A percentile compares a stretch with the other conserved stretches of the same genome.
phyloP scores from a whole-genome alignment of 1,139 yeast genomes.

The Pichia cactophila region DNA sequence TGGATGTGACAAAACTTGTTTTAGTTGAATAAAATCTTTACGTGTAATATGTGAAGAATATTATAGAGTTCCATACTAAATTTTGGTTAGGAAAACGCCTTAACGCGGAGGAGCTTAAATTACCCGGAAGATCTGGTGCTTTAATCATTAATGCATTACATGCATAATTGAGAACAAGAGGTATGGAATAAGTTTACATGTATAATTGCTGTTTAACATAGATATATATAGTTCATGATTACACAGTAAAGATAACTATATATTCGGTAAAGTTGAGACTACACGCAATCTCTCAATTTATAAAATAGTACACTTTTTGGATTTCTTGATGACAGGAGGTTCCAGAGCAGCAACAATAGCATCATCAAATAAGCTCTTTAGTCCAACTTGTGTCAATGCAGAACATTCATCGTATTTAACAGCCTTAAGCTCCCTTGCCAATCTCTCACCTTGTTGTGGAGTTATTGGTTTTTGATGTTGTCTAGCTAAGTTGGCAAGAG shows the following conservation, averaged over 20 bases:
- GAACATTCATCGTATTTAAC: conserved; percentile 96
- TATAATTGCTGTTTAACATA: too few relatives aligned
- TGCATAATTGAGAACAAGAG: too few relatives aligned
- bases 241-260: not conserved
- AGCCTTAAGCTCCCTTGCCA: conserved; percentile 90
- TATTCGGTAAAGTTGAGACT: not conserved
- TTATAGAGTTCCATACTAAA: not conserved
- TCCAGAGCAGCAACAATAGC: conserved; percentile 94
- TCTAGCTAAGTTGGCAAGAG: conserved; percentile 80
- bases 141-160: too few relatives aligned
- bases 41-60: not conserved
- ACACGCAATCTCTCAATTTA: conserved; percentile 25
- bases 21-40: too few relatives aligned
- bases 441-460: conserved; percentile 80
- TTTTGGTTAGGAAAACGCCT: not conserved
- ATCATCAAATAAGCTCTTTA: conserved; percentile 93
- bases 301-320: conserved; percentile 76
- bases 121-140: not conserved
- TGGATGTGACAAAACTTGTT: not conserved
- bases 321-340: conserved; percentile 81
- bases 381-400: conserved; percentile 94
- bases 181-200: too few relatives aligned
- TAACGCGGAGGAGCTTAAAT: not conserved
- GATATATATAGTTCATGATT: not conserved
- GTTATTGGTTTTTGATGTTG: conserved; percentile 85